Evolutionary conservation across 345 rosid species (phyloP).

Genomic region (Syzygium grande): DNA sequence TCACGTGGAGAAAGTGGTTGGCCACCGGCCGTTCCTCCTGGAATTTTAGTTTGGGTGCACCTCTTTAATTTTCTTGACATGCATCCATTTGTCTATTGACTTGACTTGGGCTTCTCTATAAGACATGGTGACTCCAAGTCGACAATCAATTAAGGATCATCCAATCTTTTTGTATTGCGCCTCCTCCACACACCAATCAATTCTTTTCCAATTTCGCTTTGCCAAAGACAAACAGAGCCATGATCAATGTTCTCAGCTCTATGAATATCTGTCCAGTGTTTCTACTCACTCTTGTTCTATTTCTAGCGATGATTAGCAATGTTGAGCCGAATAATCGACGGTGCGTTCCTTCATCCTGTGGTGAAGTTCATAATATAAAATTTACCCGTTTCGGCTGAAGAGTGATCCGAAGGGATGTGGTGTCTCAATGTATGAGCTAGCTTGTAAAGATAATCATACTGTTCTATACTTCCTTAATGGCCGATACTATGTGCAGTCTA

Average conservation of each 20-base stretch:
- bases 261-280: background rate
- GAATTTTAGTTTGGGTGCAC: background rate
- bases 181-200: background rate
- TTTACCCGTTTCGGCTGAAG: accelerated
- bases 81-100: background rate
- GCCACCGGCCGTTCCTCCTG: background rate
- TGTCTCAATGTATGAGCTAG: accelerated
- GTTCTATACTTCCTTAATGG: background rate
- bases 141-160: background rate
- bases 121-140: no score
- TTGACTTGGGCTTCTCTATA: background rate
- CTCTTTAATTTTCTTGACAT: background rate
- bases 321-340: accelerated
- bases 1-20: background rate
- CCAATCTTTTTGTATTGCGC: background rate
- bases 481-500: background rate
- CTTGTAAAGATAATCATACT: background rate
- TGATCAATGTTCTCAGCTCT: background rate
- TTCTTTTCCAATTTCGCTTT: background rate
- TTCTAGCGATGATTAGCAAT: background rate
- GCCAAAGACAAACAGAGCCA: background rate
- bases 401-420: background rate
- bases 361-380: background rate
- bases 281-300: background rate
- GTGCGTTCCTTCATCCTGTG: background rate